These are phyloP conservation scores for Tricladium varicosporioides DNA, from an alignment of 2,329 filamentous ascomycete genomes.

Conservation along the genomic window DNA sequence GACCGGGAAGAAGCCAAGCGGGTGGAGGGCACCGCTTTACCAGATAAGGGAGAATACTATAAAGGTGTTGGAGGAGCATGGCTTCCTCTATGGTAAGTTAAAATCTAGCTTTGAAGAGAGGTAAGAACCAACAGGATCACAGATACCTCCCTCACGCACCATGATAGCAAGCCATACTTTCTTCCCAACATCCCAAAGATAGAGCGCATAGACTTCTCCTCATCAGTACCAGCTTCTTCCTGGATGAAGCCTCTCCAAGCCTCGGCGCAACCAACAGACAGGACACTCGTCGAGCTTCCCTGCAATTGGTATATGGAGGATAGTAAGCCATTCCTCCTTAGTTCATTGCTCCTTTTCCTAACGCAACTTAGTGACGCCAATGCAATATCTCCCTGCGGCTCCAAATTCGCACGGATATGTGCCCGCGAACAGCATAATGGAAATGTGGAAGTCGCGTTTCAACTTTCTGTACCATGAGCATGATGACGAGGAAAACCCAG, in stretches of 20 bases:
- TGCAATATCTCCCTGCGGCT: constrained; percentile 35
- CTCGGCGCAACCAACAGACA: constrained; percentile 24
- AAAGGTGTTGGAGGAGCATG: constrained; percentile 44
- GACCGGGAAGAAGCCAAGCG: constrained; percentile 44
- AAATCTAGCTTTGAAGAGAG: neutral
- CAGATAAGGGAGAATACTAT: constrained; percentile 48
- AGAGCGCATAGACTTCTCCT: constrained; percentile 39
- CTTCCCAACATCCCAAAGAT: constrained; percentile 42
- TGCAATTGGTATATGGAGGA: constrained; percentile 52
- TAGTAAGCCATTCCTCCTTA: constrained; percentile 22
- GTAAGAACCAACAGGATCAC: neutral
- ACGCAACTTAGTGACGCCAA: constrained; percentile 20
- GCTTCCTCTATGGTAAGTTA: constrained; percentile 42
- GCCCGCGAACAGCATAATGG: constrained; percentile 44
- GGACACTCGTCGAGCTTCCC: constrained; percentile 46
- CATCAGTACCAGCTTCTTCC: constrained; percentile 34
- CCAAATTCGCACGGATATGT: constrained; percentile 48
- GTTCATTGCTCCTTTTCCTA: neutral
- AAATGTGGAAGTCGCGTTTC: constrained; percentile 40
- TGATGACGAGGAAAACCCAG: constrained; percentile 38
- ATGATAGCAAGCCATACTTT: constrained; percentile 49
- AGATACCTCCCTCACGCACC: constrained; percentile 49
- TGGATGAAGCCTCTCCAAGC: constrained; percentile 45
- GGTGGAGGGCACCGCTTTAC: constrained; percentile 52
- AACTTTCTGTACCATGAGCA: constrained; percentile 24